Evolutionary conservation across 768 basidiomycete genomes (phyloP), one percentile per base, ranked within the genome.

Genomic region (Boletus rubropictus): DNA sequence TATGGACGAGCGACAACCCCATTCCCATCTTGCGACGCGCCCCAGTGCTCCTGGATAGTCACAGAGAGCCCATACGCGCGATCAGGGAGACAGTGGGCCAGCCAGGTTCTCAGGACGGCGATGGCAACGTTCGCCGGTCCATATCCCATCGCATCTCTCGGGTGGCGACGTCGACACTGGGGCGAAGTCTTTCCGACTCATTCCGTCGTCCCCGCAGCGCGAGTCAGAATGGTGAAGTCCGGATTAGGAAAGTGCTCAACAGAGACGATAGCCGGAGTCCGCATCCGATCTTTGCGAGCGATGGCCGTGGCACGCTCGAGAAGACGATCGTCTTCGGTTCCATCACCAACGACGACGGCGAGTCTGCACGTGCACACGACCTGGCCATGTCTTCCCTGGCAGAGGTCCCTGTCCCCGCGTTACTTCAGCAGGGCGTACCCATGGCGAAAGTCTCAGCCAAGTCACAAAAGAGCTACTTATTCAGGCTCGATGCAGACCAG

Each of bases 391-490:
- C 53, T 32, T 35, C 49, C 21, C 31, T 58, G 21, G 49, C 54
- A 12, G 75, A 83, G 31, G 64, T 77, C 12, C 68, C 73, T 0
- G 79, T 89, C 3, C 84, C 86, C 1, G 63, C 65, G 38, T 55
- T 76, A 11, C 67, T 89, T 20, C 77, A 80, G 59, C 65, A 73
- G 7, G 89, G 89, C 36, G 79, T 78, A 1, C 75, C 77, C 0
- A 86, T 95, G 83, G 81, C 81, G 53, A 96, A 95, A 59, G 82
- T 94, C 14, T 84, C 89, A 2, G 75, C 77, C 22, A 86, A 82
- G 68, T 85, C 82, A 55, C 78, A 84, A 61, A 88, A 88, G 63
- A 78, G 73, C 38, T 74, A 82, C 28, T 56, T 82, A 4, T 86
- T 93, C 62, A 74, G 76, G 36, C 69, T 95, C 7, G 86, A 90